A percentile compares a stretch with the other conserved stretches of the same genome.
phyloP scores from a whole-genome alignment of 2,329 filamentous ascomycete species.

The Didymella pinodella region DNA sequence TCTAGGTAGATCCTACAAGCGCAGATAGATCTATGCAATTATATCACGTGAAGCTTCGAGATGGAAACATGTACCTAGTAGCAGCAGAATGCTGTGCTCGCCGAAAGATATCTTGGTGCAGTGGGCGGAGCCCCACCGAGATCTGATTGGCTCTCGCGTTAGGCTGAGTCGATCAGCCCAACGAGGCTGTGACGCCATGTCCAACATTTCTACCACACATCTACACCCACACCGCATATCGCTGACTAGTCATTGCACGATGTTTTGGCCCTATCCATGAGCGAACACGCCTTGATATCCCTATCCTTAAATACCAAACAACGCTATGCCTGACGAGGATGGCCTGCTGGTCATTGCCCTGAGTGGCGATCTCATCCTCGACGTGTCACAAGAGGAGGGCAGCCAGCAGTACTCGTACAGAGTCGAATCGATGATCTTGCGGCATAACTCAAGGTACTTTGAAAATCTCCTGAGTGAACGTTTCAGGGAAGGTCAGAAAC shows the following conservation, averaged over 20 bases:
- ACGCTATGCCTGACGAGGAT: slow-evolving; percentile 37
- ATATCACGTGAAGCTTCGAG: not conserved
- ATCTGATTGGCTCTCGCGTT: slow-evolving; percentile 3
- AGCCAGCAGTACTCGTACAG: slow-evolving; percentile 66
- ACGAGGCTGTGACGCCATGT: slow-evolving; percentile 14
- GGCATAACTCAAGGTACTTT: slow-evolving; percentile 73
- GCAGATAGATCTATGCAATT: not conserved
- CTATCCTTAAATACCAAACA: slow-evolving; percentile 9
- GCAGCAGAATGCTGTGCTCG: not conserved
- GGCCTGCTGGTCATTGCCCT: slow-evolving; percentile 61
- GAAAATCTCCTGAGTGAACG: slow-evolving; percentile 69
- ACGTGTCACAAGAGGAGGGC: slow-evolving; percentile 70
- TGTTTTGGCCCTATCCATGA: slow-evolving; percentile 63
- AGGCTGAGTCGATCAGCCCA: not conserved
- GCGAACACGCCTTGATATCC: slow-evolving; percentile 31
- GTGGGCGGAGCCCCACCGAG: not conserved
- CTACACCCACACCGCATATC: slow-evolving; percentile 6
- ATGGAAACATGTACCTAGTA: not conserved
- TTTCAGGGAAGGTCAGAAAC: slow-evolving; percentile 68
- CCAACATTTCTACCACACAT: not conserved
- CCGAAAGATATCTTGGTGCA: not conserved
- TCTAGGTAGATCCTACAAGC: not conserved
- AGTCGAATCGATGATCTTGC: slow-evolving; percentile 65
- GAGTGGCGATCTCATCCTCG: slow-evolving; percentile 70
- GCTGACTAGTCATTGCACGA: slow-evolving; percentile 32